Base-by-base conservation (phyloP, 2,329 filamentous ascomycete genomes). In the Cadophora sp. region DNA sequence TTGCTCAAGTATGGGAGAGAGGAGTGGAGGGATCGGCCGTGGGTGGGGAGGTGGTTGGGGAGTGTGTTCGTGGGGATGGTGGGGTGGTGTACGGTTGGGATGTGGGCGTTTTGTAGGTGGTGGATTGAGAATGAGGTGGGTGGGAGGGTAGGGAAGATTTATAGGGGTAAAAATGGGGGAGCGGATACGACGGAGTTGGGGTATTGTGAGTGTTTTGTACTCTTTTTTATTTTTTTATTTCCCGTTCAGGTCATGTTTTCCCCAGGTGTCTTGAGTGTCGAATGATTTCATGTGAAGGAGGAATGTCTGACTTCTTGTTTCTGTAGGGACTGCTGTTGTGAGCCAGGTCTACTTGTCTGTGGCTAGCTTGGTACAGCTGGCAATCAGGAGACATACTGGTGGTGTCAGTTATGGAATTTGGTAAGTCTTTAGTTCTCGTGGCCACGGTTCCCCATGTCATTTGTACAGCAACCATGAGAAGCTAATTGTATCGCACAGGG, bases 401-500 rank as follows among this genome's bases (percentile, higher is more conserved):
- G 84, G 84, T 0, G 79, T 82, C 53, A 82, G 80, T 63, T 85
- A 83, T 74, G 77, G 76, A 31, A 84, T 84, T 59, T 86, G 83
- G 82, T 85, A 72, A 80, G 82, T 80, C 61, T 48, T 37, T 9
- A 12, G 9, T 37, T 12, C 34, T 12, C 34, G 9, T 37, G 34
- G 4, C 8, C 34, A 37, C 14, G 9, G 7, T 12, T 37, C 34
- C 14, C 14, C 27, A 26, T 19, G n/a, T n/a, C n/a, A 7, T 22
- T 46, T 9, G 12, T 1, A 27, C 6, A 27, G 50, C 8, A 29
- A 27, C 53, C 12, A 34, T n/a, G 22, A 19, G 27, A 29, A 66
- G 26, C 61, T 22, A 59, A 40, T 16, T 53, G 43, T 34, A 27
- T 31, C 8, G 22, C 60, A n/a, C 34, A 85, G 83, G 82, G 77